Conservation (phyloP, 306 rosid genomes). For the Gillenia trifoliata region DNA sequence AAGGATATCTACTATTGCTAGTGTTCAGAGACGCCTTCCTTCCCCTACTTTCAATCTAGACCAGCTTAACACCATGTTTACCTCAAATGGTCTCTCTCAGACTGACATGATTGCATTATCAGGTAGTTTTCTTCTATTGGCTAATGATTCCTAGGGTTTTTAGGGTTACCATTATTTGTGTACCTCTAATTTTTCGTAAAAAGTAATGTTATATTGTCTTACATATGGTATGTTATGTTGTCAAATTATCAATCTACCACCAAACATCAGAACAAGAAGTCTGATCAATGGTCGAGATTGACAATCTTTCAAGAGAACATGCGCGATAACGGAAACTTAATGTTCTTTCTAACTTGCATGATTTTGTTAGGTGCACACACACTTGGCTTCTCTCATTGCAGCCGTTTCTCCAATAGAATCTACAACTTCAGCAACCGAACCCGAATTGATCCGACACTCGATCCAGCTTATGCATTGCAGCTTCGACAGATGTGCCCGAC, state of each 20-base stretch:
- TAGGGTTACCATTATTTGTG: not conserved
- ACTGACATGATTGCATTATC: constrained; percentile 42
- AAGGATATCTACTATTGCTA: constrained; percentile 18
- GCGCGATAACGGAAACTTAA: too few relatives aligned
- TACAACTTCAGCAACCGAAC: constrained; percentile 17
- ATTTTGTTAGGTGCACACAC: constrained; percentile 28
- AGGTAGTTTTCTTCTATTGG: constrained; percentile 17
- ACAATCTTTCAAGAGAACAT: too few relatives aligned
- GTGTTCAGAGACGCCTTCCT: constrained; percentile 38
- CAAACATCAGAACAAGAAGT: not conserved
- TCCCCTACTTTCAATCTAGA: constrained; percentile 24
- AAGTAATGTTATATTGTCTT: too few relatives aligned
- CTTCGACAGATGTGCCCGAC: constrained; percentile 37
- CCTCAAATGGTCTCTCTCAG: constrained; percentile 24
- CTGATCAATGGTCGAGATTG: too few relatives aligned
- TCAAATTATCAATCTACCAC: not conserved
- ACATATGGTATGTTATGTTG: not conserved
- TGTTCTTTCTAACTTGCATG: not conserved
- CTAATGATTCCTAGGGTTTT: not conserved
- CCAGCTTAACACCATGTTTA: constrained; percentile 27
- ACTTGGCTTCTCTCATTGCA: constrained; percentile 35
- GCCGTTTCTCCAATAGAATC: constrained; percentile 30
- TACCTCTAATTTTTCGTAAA: too few relatives aligned
- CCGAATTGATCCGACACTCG: constrained; percentile 27
- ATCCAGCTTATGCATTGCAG: constrained; percentile 22